phyloP scores from a whole-genome alignment of 352 stramenopile genomes.

The Globisporangium carolinianum region DNA sequence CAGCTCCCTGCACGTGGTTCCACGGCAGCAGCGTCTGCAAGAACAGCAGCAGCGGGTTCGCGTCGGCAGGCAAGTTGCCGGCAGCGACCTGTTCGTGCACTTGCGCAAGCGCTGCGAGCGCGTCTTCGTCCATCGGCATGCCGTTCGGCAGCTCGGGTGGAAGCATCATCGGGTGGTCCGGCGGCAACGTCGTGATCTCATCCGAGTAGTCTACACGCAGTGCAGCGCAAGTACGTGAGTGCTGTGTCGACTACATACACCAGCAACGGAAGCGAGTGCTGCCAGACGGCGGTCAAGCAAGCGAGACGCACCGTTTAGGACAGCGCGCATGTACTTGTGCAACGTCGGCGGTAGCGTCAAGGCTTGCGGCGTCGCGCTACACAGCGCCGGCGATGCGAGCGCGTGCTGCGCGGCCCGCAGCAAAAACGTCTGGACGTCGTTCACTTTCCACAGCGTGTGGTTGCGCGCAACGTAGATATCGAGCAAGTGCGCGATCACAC shows the following conservation, averaged over 20 bases:
- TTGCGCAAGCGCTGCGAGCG: constrained; percentile 42
- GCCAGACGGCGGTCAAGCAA: too few species aligned
- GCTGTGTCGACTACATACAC: constrained; percentile 11
- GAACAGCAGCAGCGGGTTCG: constrained; percentile 80
- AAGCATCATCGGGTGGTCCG: constrained; percentile 82
- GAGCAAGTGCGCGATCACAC: constrained; percentile 62
- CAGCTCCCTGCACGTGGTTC: constrained; percentile 72
- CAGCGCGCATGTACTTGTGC: neutral
- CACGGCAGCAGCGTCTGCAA: constrained; percentile 79
- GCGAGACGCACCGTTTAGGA: constrained; percentile 37
- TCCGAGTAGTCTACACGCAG: constrained; percentile 56
- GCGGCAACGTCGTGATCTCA: constrained; percentile 78
- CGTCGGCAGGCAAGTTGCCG: constrained; percentile 66
- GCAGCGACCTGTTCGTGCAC: constrained; percentile 58
- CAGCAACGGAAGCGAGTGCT: too few species aligned
- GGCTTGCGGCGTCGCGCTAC: constrained; percentile 36
- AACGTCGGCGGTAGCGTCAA: too few species aligned
- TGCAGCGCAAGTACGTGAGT: constrained; percentile 67
- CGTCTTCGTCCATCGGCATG: constrained; percentile 49
- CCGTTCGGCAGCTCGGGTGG: constrained; percentile 53
- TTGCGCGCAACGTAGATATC: constrained; percentile 80
- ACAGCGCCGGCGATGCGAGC: constrained; percentile 43
- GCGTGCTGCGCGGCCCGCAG: constrained; percentile 58
- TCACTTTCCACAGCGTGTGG: constrained; percentile 77
- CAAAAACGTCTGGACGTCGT: constrained; percentile 67